Conservation (phyloP, 495 filamentous ascomycete species). For the Hyaloscypha bicolor region DNA sequence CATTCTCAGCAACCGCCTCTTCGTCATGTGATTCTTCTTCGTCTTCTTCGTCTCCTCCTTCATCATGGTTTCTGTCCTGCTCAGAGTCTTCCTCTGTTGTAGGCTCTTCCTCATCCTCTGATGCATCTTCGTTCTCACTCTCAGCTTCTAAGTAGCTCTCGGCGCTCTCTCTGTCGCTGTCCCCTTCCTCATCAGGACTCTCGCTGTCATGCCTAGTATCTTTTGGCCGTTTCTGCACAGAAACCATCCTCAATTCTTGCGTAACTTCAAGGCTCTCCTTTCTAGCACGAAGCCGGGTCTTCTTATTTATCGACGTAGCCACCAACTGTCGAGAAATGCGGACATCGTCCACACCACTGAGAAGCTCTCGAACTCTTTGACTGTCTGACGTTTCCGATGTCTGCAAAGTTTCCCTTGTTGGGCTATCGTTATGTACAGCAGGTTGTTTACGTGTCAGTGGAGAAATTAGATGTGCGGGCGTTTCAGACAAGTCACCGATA, state of each 20-base stretch:
- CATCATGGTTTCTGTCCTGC: not conserved
- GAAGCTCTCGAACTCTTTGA: not conserved
- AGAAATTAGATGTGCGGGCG: not conserved
- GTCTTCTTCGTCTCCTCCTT: not conserved
- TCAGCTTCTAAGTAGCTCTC: not conserved
- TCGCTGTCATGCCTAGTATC: conserved; percentile 5
- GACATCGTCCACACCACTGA: not conserved
- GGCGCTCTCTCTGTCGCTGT: not conserved
- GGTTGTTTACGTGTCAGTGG: not conserved
- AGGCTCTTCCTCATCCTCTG: not conserved
- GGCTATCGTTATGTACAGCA: not conserved
- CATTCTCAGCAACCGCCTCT: not conserved
- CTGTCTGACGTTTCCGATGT: not conserved
- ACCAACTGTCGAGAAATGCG: not conserved
- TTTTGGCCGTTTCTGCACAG: conserved; percentile 13
- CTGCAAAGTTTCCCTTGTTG: not conserved
- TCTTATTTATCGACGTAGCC: not conserved
- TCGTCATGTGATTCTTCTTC: conserved; percentile 2
- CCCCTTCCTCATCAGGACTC: conserved; percentile 3
- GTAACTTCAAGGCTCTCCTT: conserved; percentile 8
- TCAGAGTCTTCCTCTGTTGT: not conserved
- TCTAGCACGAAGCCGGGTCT: not conserved
- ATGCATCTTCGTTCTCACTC: not conserved
- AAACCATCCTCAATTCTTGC: conserved; percentile 20
- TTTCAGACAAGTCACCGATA: not conserved